Base-by-base conservation (phyloP, 116 monocot genomes). In the Trichopus zeylanicus region DNA sequence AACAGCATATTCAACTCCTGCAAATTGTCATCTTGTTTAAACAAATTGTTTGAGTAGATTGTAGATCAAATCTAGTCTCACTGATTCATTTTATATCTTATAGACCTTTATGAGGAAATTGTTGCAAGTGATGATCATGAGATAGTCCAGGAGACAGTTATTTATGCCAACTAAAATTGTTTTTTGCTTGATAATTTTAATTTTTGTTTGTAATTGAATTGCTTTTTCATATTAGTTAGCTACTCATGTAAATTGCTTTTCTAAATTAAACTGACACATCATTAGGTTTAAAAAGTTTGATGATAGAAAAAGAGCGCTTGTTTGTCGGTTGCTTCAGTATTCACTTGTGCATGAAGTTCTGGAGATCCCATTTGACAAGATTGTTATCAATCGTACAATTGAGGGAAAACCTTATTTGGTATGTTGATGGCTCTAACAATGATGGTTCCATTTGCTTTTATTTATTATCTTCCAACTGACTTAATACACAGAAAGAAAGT, bases 381-480 rank as follows among this genome's bases (percentile, higher is more conserved):
- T 95, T 51, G 55, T 31, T 60, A 72, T 95, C 31, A 29, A 61
- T 19, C 80, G 83, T 31, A 95, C 89, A 33, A 24, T 38, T 56
- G 79, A 86, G 59, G 90, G 90, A 49, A 95, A 90, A 59, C 90
- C 86, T 28, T 95, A 84, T 66, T 67, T 84, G 83, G 94, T 89
- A 78, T 70, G 48, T 13, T 57, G 46, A 55, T 2, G 7, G 7
- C 25, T 15, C 15, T 26, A 35, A 35, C 5, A 5, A 6, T 47
- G 18, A 55, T 48, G 16, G 5, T 21, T 37, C n/a, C 46, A 38
- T 25, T 15, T 42, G 42, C 42, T 13, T 42, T 42, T 9, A 42
- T 9, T 39, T 39, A 11, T 42, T 42, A 12, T 42, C n/a, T 42
- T 42, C n/a, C n/a, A 42, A 42, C n/a, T n/a, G n/a, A 42, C 12